These are phyloP conservation scores for Cicer arietinum DNA, from an alignment of 306 rosid species.

Conservation along the genomic window DNA sequence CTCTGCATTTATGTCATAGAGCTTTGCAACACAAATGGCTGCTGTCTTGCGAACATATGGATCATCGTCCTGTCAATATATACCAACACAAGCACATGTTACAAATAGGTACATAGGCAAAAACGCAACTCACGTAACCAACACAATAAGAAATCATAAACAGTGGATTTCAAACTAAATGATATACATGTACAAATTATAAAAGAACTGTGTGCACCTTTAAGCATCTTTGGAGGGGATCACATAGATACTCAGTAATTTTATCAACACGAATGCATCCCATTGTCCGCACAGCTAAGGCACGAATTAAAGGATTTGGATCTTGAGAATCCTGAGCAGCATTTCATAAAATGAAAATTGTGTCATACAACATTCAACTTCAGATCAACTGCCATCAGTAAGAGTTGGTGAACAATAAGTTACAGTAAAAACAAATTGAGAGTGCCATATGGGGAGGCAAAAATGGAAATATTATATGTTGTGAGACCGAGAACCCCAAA, in stretches of 20 bases:
- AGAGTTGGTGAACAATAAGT: slow-evolving; percentile 6
- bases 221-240: slow-evolving; percentile 98
- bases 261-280: slow-evolving; percentile 99
- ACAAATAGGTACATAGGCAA: slow-evolving; percentile 5
- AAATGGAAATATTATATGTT: not conserved
- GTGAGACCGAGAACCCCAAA: not conserved
- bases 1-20: slow-evolving; percentile 97
- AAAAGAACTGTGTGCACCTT: slow-evolving; percentile 63
- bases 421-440: not conserved
- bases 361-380: slow-evolving; percentile 24
- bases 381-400: slow-evolving; percentile 14
- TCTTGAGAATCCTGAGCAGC: slow-evolving; percentile 93
- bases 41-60: slow-evolving; percentile 99
- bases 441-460: not conserved
- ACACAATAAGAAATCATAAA: slow-evolving; percentile 30
- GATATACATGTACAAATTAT: not conserved
- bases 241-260: slow-evolving; percentile 97
- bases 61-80: slow-evolving; percentile 87
- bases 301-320: slow-evolving; percentile 98
- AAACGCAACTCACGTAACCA: slow-evolving; percentile 10
- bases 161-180: slow-evolving; percentile 20
- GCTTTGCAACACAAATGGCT: slow-evolving; percentile 98
- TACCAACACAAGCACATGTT: slow-evolving; percentile 38
- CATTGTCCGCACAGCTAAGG: slow-evolving; percentile 98
- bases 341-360: slow-evolving; percentile 37